A percentile compares a stretch with the other conserved stretches of the same genome.
Conservation (phyloP, 352 stramenopile species). For the Sclerospora graminicola region DNA sequence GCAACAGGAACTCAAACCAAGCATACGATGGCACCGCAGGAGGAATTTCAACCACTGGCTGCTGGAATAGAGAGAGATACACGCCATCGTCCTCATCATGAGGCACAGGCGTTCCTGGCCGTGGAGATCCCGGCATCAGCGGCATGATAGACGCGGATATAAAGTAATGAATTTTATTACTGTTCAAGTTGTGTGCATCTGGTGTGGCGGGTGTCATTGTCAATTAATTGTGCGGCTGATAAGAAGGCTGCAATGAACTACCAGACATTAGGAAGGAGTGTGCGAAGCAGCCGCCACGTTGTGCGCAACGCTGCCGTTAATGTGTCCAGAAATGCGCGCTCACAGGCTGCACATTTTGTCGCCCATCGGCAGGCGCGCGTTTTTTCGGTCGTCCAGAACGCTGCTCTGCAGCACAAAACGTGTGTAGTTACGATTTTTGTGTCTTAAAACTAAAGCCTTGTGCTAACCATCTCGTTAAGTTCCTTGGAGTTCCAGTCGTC, state of each 20-base stretch:
- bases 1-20: conserved; percentile 83
- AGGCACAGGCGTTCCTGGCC: conserved; percentile 25
- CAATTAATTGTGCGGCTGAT: conserved; percentile 7
- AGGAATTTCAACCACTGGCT: conserved; percentile 65
- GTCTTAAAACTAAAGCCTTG: too few species aligned
- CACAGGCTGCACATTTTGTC: conserved; percentile 4
- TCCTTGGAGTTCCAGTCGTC: conserved; percentile 17
- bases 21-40: conserved; percentile 54
- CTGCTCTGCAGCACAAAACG: conserved; percentile 14
- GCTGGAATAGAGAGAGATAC: conserved; percentile 80
- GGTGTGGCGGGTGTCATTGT: conserved; percentile 12
- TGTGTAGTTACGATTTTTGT: too few species aligned
- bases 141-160: too few species aligned
- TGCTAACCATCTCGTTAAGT: too few species aligned
- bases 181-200: conserved; percentile 9
- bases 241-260: conserved; percentile 34
- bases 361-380: conserved; percentile 9
- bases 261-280: conserved; percentile 29
- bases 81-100: conserved; percentile 54
- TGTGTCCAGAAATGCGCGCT: conserved; percentile 8
- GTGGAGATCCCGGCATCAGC: conserved; percentile 57
- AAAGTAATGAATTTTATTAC: too few species aligned
- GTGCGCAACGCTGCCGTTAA: conserved; percentile 11
- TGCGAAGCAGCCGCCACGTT: conserved; percentile 30
- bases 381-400: conserved; percentile 23